Evolutionary conservation across 495 filamentous ascomycete species (phyloP).

Genomic region (Talaromyces nanjingensis): DNA sequence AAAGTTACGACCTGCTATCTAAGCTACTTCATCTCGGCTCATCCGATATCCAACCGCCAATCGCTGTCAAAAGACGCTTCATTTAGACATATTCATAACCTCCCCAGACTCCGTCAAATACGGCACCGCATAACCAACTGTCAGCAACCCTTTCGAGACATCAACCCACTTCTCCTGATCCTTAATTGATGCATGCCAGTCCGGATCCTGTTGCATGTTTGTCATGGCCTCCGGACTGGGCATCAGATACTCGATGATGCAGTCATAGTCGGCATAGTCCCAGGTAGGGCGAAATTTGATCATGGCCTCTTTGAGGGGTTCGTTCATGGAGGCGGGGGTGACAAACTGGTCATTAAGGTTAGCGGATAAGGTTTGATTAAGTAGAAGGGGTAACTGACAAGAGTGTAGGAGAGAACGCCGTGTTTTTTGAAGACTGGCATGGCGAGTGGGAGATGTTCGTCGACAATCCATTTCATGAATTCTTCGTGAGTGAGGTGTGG

Average conservation of each 20-base stretch:
- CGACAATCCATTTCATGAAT: slow-evolving; percentile 26
- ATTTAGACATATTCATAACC: slow-evolving; percentile 4
- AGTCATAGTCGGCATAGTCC: slow-evolving; percentile 13
- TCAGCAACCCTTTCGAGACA: slow-evolving; percentile 18
- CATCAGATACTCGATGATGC: slow-evolving; percentile 11
- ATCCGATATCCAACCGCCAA: neutral
- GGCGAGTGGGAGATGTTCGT: slow-evolving; percentile 23
- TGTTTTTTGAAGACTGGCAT: slow-evolving; percentile 25
- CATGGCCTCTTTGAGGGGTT: slow-evolving; percentile 16
- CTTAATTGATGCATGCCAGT: slow-evolving; percentile 20
- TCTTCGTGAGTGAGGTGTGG: slow-evolving; percentile 22
- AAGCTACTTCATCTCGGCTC: neutral
- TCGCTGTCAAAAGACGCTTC: neutral
- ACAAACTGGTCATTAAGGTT: slow-evolving; percentile 15
- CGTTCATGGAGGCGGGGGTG: slow-evolving; percentile 20
- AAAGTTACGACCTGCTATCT: neutral
- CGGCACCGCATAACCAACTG: slow-evolving; percentile 15
- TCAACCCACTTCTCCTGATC: slow-evolving; percentile 25
- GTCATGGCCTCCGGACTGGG: slow-evolving; percentile 13
- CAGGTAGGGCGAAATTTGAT: slow-evolving; percentile 13
- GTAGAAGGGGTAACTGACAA: slow-evolving; percentile 12
- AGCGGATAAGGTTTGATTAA: neutral
- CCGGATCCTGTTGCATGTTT: slow-evolving; percentile 21
- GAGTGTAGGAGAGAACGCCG: slow-evolving; percentile 17
- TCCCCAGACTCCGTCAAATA: slow-evolving; percentile 14